Conservation (phyloP, 169 alveolate genomes). For the Plasmodium gaboni region DNA sequence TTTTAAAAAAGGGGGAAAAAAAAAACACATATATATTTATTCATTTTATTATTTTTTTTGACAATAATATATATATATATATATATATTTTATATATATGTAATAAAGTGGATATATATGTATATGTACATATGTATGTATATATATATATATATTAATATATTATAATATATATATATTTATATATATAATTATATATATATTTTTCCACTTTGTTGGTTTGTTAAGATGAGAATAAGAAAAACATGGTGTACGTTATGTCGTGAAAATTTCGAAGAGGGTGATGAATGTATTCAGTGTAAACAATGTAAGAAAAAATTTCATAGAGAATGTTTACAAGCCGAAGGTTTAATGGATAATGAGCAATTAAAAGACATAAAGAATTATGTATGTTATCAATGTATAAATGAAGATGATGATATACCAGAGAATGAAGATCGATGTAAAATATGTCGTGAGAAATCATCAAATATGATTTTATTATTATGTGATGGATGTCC, state of each 20-base stretch:
- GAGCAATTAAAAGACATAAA: conserved; percentile 79
- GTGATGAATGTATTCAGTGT: conserved; percentile 82
- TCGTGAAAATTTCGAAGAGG: conserved; percentile 85
- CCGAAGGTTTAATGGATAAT: conserved; percentile 76
- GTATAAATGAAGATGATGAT: conserved; percentile 83
- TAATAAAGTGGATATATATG: not conserved
- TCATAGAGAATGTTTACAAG: conserved; percentile 85
- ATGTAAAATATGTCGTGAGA: conserved; percentile 88
- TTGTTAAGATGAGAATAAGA: conserved; percentile 83
- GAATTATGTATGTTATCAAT: conserved; percentile 86
- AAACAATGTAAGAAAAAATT: conserved; percentile 83
- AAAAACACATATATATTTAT: too few relatives aligned
- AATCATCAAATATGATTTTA: conserved; percentile 84
- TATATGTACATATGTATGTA: not conserved
- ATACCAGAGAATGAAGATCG: conserved; percentile 88
- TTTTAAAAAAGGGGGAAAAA: too few relatives aligned
- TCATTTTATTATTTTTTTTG: too few relatives aligned
- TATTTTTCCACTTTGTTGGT: not conserved
- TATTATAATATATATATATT: conserved; percentile 19
- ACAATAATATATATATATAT: not conserved
- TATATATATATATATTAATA: not conserved
- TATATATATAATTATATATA: conserved; percentile 16
- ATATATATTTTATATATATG: too few relatives aligned
- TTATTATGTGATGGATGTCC: conserved; percentile 94
- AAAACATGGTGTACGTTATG: conserved; percentile 87